These are phyloP conservation scores for Canna indica DNA, from an alignment of 176 grass and related monocot genomes.

Conservation along the genomic window DNA sequence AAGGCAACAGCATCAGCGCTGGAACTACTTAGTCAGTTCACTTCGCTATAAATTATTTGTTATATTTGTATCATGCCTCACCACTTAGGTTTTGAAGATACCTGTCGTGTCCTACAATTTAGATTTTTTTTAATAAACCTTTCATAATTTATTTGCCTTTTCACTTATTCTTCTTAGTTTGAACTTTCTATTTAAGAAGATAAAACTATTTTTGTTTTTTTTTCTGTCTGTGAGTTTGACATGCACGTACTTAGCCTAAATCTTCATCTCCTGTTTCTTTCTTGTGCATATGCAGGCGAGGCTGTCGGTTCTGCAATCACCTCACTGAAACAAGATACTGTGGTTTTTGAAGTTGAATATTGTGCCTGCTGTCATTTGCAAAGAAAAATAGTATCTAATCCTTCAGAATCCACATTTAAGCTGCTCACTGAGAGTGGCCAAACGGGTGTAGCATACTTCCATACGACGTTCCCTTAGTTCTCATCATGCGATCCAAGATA, in stretches of 20 bases:
- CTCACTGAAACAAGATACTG: slow-evolving; percentile 17
- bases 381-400: slow-evolving; percentile 21
- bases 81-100: no score
- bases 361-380: slow-evolving; percentile 32
- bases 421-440: slow-evolving; percentile 30
- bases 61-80: no score
- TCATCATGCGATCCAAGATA: no score
- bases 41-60: no score
- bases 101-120: no score
- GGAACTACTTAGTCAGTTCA: no score
- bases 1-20: no score
- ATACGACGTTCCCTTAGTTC: no score
- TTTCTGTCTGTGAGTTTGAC: neutral
- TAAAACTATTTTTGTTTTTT: neutral
- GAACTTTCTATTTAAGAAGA: no score
- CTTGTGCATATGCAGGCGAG: slow-evolving; percentile 30
- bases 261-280: neutral
- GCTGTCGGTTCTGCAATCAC: slow-evolving; percentile 24
- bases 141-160: no score
- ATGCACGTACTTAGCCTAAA: neutral
- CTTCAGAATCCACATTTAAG: slow-evolving; percentile 21
- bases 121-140: no score
- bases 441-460: slow-evolving; percentile 25
- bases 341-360: slow-evolving; percentile 24
- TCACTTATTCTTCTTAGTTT: no score